Evolutionary conservation across 257 asterid species (phyloP).

Genomic region (Solanum sitiens): DNA sequence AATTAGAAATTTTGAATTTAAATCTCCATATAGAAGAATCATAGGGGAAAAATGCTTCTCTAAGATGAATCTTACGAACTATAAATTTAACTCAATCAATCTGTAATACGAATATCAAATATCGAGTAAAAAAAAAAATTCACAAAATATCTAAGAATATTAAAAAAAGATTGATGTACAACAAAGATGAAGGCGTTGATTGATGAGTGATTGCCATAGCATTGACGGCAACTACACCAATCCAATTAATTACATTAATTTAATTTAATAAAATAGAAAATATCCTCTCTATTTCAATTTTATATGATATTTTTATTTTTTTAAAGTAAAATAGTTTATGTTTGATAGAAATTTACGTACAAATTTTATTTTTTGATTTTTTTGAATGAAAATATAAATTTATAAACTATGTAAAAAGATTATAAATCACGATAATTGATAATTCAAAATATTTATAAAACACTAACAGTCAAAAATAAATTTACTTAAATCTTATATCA

Average conservation of each 20-base stretch:
- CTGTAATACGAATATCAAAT: not conserved
- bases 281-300: too few relatives aligned
- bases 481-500: too few relatives aligned
- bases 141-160: not conserved
- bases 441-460: too few relatives aligned
- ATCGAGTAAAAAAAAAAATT: not conserved
- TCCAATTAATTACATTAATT: not conserved
- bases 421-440: too few relatives aligned
- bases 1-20: not conserved
- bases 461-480: fast-evolving
- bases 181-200: not conserved
- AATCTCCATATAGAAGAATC: not conserved
- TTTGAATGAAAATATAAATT: too few relatives aligned
- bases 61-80: not conserved
- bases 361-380: too few relatives aligned
- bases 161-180: not conserved
- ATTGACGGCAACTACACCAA: constrained; percentile 13
- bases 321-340: fast-evolving
- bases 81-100: not conserved
- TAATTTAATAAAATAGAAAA: not conserved
- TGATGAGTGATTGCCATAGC: constrained; percentile 8
- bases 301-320: too few relatives aligned
- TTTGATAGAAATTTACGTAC: too few relatives aligned
- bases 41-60: fast-evolving
- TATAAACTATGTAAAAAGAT: fast-evolving